Evolutionary conservation across 1,284 basidiomycete species (phyloP), one percentile per base, ranked within the genome.

Genomic region (Cutaneotrichosporon cyanovorans): DNA sequence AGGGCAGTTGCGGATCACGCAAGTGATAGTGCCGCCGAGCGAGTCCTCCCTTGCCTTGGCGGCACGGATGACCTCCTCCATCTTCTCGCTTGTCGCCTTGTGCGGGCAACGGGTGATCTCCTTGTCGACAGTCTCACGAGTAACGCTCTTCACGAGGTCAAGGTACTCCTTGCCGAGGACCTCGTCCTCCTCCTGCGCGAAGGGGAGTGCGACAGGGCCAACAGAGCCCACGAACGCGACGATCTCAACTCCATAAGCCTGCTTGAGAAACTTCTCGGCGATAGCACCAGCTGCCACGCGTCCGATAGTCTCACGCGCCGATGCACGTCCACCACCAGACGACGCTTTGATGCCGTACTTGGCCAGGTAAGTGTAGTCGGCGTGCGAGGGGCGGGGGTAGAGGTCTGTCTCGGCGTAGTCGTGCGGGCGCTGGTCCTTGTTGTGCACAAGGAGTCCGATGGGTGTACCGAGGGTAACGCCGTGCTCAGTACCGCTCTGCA

Each of bases 331-430:
- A 35, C 95, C 95, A 35, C 95, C 95, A 51, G 85, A 89, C 76
- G 87, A 91, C 1, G 95, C 93, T 75, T 98, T 98, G 69, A 98
- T 73, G 28, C 89, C 90, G 71, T 98, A 99, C 68, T 99, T 99
- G 62, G 91, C 84, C 45, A 98, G 81, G 73, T 99, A 99, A 25
- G 95, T 98, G 73, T 87, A 97, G 71, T 99, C 95, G 42, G 95
- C 95, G 67, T 99, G 95, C 58, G 86, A 90, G 16, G 95, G 95
- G 23, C 95, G 84, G 33, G 95, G 95, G 76, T 90, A 98, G 48
- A 91, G 76, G 68, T 98, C 93, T 1, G 93, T 98, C 75, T 97
- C 95, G 60, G 90, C 85, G 75, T 99, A 99, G 73, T 99, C 95
- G 68, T 97, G 85, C 18, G 95, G 95, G 37, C 95, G 80, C 67